Evolutionary conservation across 257 asterid genomes (phyloP).

Genomic region (Coffea canephora): DNA sequence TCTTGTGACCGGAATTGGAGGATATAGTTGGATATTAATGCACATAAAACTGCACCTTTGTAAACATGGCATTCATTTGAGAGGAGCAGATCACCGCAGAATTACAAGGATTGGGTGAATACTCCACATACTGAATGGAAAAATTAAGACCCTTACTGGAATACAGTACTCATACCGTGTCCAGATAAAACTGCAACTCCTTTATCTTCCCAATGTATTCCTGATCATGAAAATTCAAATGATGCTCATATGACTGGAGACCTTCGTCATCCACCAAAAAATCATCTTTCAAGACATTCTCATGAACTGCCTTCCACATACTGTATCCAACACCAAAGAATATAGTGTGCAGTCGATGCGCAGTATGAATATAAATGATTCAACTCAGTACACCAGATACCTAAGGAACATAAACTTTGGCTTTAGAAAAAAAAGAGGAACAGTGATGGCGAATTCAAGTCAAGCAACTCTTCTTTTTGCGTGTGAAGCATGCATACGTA

Average conservation of each 20-base stretch:
- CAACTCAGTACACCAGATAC: background rate
- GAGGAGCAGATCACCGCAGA: background rate
- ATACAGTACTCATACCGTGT: constrained; percentile 12
- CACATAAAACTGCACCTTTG: background rate
- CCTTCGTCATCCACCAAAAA: background rate
- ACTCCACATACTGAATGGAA: background rate
- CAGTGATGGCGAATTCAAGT: too few species aligned
- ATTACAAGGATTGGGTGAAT: background rate
- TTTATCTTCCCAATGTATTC: constrained; percentile 19
- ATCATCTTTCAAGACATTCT: constrained; percentile 8
- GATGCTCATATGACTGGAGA: background rate
- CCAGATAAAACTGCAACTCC: constrained; percentile 21
- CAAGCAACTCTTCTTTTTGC: too few species aligned
- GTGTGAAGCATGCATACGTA: background rate
- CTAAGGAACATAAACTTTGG: background rate
- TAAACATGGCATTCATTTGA: background rate
- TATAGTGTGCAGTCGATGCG: background rate
- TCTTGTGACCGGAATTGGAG: background rate
- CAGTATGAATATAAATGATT: background rate
- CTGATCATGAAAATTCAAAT: constrained; percentile 4
- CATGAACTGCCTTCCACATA: background rate
- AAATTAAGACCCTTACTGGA: background rate
- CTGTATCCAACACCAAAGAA: background rate
- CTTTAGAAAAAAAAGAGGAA: background rate
- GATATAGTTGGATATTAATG: too few species aligned